Evolutionary conservation across 1,139 yeast species (phyloP), one percentile per base, ranked within the genome.

Genomic region (Pichiaceae sp.): DNA sequence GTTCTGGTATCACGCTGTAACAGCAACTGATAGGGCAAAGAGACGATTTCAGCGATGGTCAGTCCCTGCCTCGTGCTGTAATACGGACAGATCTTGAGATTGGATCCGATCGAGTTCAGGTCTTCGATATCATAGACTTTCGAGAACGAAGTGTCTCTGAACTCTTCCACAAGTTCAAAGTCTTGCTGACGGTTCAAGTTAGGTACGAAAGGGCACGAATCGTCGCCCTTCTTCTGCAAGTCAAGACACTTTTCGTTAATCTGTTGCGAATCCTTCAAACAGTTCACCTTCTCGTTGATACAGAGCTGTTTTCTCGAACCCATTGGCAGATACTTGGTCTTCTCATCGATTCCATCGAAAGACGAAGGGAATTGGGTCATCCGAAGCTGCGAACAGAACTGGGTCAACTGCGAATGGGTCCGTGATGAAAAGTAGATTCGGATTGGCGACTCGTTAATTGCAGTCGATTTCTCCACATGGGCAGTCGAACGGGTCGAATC

Each of bases 241-340:
- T 86, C 95, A 15, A 75, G 55, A 53, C 98, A 89, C 0, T 82
- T 84, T 43, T 89, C 96, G 51, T 86, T 87, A 38, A 89, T 73
- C 14, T 72, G 64, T n/a, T 72, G 66, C 2, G 64, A 62, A 36
- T 72, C 73, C 2, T 60, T 56, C 37, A 74, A 57, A 35, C 63
- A 63, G 9, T 70, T 61, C 0, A 87, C 80, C 23, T 68, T 66
- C 18, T 48, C 52, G 53, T 91, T 75, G 12, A 89, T 76, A 52
- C 98, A 89, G 2, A 87, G 63, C 49, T 86, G 96, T 54, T 80
- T 83, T 38, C 96, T 70, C 0, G 96, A 86, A 0, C 89, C 95
- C 23, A 85, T 49, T 0, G 95, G 80, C 3, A 80, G 47, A 47
- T 71, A 78, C 50, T 80, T 81, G 3, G 68, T 63, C 40, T 75